Evolutionary conservation across 1,139 yeast genomes (phyloP).

Genomic region (Magnusiomyces suaveolens): DNA sequence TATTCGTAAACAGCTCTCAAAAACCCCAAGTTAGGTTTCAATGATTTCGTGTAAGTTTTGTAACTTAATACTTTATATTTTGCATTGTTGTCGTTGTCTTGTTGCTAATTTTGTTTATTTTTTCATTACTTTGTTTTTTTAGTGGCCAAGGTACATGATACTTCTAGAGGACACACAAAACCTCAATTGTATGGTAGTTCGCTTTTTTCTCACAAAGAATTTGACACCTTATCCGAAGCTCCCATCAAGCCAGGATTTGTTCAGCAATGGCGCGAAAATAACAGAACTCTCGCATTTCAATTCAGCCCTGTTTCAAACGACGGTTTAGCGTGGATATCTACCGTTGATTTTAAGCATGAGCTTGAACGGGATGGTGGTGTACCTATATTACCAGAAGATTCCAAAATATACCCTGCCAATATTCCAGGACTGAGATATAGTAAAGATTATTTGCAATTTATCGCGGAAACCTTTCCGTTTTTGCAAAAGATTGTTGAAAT

Average conservation of each 20-base stretch:
- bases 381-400: conserved; percentile 22
- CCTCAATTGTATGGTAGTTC: conserved; percentile 10
- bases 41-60: not conserved
- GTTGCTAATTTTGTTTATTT: too few species aligned
- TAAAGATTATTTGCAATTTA: conserved; percentile 32
- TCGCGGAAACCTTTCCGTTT: conserved; percentile 29
- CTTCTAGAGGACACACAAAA: not conserved
- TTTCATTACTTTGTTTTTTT: not conserved
- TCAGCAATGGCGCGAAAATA: conserved; percentile 28
- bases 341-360: conserved; percentile 20
- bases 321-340: conserved; percentile 36
- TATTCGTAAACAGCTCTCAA: too few species aligned
- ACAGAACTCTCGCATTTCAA: conserved; percentile 36
- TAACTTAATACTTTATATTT: too few species aligned
- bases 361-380: conserved; percentile 14
- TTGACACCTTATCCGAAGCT: conserved; percentile 17
- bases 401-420: conserved; percentile 34
- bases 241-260: conserved; percentile 30
- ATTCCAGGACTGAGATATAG: conserved; percentile 35
- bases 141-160: not conserved
- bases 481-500: conserved; percentile 9
- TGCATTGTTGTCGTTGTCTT: too few species aligned
- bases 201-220: conserved; percentile 2
- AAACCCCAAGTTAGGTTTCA: too few species aligned
- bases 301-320: conserved; percentile 36